Conservation (phyloP, 1,284 basidiomycete genomes). For the Leucoagaricus sp. region DNA sequence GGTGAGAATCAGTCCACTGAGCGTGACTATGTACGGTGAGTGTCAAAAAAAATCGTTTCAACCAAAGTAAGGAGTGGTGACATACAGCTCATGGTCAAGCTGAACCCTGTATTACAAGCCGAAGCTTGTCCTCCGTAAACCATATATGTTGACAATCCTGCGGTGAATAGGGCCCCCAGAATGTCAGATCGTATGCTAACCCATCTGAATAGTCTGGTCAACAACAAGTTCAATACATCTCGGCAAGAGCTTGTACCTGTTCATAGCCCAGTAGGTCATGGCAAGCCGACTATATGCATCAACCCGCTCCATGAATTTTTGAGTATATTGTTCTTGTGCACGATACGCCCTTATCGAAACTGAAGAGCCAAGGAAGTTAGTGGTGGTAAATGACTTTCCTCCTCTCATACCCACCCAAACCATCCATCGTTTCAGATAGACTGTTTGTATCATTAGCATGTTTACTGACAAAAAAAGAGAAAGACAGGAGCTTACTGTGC, state of each 20-base stretch:
- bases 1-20: conserved; percentile 55
- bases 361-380: conserved; percentile 24
- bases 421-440: conserved; percentile 67
- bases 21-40: conserved; percentile 35
- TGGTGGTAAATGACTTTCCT: not conserved
- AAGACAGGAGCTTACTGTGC: conserved; percentile 13
- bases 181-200: conserved; percentile 53
- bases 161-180: conserved; percentile 52
- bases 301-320: conserved; percentile 44
- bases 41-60: not conserved
- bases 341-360: conserved; percentile 65
- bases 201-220: conserved; percentile 56
- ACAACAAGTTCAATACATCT: conserved; percentile 42
- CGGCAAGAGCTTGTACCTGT: not conserved
- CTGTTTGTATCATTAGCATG: not conserved
- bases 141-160: conserved; percentile 55
- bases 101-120: conserved; percentile 55
- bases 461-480: not conserved
- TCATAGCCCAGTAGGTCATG: conserved; percentile 3
- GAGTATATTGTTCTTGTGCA: conserved; percentile 46
- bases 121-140: conserved; percentile 44
- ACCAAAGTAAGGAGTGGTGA: not conserved
- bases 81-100: conserved; percentile 46
- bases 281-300: conserved; percentile 46
- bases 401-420: conserved; percentile 50